Evolutionary conservation across 108 stramenopile genomes (phyloP).

Genomic region (Pseudonitzschia pungens): DNA sequence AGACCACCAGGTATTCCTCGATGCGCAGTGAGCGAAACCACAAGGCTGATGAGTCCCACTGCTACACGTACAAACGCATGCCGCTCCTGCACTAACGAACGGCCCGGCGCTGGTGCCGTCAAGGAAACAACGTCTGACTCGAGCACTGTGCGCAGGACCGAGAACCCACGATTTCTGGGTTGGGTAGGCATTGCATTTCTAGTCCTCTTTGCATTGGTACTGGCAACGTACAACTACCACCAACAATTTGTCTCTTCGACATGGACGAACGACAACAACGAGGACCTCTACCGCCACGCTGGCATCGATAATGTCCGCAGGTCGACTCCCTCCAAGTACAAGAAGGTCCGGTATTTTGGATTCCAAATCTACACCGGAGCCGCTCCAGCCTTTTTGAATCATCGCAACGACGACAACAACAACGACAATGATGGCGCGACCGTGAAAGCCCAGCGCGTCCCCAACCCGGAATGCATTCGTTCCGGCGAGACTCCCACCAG

Average conservation of each 20-base stretch:
- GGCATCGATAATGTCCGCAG: not conserved
- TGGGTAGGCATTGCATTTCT: too few species aligned
- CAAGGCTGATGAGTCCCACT: too few species aligned
- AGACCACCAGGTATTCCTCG: too few species aligned
- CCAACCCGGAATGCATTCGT: not conserved
- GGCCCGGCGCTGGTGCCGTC: too few species aligned
- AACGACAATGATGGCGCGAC: conserved; percentile 11
- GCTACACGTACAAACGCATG: too few species aligned
- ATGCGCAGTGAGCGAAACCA: too few species aligned
- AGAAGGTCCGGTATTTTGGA: conserved; percentile 51
- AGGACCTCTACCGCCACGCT: not conserved
- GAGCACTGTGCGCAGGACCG: too few species aligned
- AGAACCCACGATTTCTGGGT: too few species aligned
- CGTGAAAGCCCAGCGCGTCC: not conserved
- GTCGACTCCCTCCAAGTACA: conserved; percentile 31
- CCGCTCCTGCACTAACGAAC: too few species aligned
- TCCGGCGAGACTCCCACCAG: not conserved
- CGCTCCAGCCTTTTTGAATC: conserved; percentile 47
- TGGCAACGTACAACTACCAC: too few species aligned
- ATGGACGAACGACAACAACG: not conserved
- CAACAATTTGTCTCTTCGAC: not conserved
- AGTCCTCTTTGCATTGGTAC: too few species aligned
- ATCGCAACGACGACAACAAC: not conserved
- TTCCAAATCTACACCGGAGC: conserved; percentile 74
- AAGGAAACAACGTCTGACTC: too few species aligned